A percentile compares a stretch with the other conserved stretches of the same genome.
Conservation (phyloP, 345 rosid species). For the Crucihimalaya himalaica region DNA sequence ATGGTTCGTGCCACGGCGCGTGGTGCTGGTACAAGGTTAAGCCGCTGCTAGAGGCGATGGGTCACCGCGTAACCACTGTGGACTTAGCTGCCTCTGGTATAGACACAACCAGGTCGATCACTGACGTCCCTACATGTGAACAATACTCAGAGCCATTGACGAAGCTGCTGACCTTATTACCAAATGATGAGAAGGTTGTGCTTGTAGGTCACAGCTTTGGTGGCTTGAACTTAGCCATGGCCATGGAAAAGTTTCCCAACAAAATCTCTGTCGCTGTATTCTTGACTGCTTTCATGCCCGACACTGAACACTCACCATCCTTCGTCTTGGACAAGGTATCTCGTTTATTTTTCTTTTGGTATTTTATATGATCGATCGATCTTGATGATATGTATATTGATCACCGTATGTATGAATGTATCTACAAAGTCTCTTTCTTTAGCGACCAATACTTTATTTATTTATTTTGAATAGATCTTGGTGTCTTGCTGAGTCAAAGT, state of each 20-base stretch:
- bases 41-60: constrained; percentile 47
- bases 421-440: background rate
- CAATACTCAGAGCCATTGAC: constrained; percentile 57
- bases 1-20: constrained; percentile 63
- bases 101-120: constrained; percentile 42
- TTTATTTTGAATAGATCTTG: background rate
- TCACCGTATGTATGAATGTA: background rate
- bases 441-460: background rate
- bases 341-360: background rate
- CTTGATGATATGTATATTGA: background rate
- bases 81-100: constrained; percentile 60
- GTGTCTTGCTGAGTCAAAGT: background rate
- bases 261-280: constrained; percentile 38
- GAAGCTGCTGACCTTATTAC: constrained; percentile 40
- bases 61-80: constrained; percentile 52
- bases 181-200: constrained; percentile 47
- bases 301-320: constrained; percentile 37
- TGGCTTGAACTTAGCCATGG: constrained; percentile 56
- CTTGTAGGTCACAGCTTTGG: constrained; percentile 79
- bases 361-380: background rate
- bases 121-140: constrained; percentile 44
- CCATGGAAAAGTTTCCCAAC: constrained; percentile 43
- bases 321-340: constrained; percentile 34
- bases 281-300: constrained; percentile 42
- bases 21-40: constrained; percentile 77